Evolutionary conservation across 352 stramenopile genomes (phyloP).

Genomic region (Globisporangium megalacanthum): DNA sequence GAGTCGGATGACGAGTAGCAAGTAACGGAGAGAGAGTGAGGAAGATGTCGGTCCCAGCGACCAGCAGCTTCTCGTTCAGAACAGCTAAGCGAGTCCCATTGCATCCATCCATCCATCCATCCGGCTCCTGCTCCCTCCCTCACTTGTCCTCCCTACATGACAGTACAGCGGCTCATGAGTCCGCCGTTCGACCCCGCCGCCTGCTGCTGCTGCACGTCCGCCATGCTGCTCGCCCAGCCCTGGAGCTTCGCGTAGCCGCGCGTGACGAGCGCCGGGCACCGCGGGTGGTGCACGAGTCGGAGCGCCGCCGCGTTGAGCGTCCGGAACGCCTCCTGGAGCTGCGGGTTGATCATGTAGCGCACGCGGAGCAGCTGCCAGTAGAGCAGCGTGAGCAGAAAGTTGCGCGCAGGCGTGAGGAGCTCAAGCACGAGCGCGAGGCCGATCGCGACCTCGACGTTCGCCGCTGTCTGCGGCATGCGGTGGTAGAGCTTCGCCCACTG

Average conservation of each 20-base stretch:
- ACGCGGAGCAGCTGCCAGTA: slow-evolving; percentile 90
- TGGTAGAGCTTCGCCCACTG: slow-evolving; percentile 85
- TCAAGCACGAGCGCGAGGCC: slow-evolving; percentile 77
- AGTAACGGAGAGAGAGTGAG: not conserved
- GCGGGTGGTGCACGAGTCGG: slow-evolving; percentile 53
- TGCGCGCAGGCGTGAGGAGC: slow-evolving; percentile 76
- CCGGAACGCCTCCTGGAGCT: slow-evolving; percentile 80
- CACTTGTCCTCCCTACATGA: slow-evolving; percentile 53
- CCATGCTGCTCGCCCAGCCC: slow-evolving; percentile 63
- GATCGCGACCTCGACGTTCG: slow-evolving; percentile 81
- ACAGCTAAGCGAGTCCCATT: not conserved
- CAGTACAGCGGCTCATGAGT: slow-evolving; percentile 43
- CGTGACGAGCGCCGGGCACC: slow-evolving; percentile 51
- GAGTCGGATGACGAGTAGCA: slow-evolving; percentile 44
- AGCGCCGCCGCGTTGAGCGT: slow-evolving; percentile 60
- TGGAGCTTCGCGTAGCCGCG: slow-evolving; percentile 65
- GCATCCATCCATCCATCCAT: not conserved
- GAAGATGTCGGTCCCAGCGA: not conserved
- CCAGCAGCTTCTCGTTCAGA: not conserved
- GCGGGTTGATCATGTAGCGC: slow-evolving; percentile 89
- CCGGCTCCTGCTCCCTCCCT: not conserved
- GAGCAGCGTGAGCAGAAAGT: slow-evolving; percentile 82
- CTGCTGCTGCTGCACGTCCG: slow-evolving; percentile 42
- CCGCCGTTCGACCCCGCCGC: slow-evolving; percentile 24
- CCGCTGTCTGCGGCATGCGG: slow-evolving; percentile 67